Conservation (phyloP, 2,329 filamentous ascomycete genomes). For the Camillea tinctor region DNA sequence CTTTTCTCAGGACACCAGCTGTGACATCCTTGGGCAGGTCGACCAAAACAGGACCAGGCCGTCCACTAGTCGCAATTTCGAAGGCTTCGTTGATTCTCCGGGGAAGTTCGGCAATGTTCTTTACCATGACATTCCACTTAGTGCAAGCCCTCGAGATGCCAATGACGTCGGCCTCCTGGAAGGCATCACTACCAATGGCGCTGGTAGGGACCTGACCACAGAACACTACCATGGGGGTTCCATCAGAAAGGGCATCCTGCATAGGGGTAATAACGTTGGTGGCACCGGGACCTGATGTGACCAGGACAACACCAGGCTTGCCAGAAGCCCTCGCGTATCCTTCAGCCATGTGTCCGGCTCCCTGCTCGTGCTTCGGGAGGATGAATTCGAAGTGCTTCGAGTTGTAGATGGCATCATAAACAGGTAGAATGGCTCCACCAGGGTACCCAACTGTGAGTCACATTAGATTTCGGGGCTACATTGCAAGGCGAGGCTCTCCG, state of each 20-base stretch:
- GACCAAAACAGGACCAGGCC: conserved; percentile 91
- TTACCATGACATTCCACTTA: conserved; percentile 99
- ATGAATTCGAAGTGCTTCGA: conserved; percentile 96
- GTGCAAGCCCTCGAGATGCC: conserved; percentile 94
- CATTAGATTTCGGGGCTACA: conserved; percentile 6
- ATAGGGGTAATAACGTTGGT: conserved; percentile 97
- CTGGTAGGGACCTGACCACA: conserved; percentile 87
- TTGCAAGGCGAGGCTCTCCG: conserved; percentile 4
- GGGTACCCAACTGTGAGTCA: conserved; percentile 72
- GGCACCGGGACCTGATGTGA: conserved; percentile 93
- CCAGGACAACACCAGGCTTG: conserved; percentile 91
- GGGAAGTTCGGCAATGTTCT: conserved; percentile 89
- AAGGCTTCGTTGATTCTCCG: conserved; percentile 96
- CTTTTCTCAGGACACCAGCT: conserved; percentile 74
- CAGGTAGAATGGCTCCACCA: conserved; percentile 92
- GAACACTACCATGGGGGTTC: conserved; percentile 95
- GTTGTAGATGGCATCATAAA: conserved; percentile 99
- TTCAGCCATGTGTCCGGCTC: conserved; percentile 97
- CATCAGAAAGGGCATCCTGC: conserved; percentile 93
- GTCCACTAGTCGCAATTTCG: conserved; percentile 92
- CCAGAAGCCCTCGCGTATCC: conserved; percentile 93
- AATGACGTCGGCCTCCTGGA: conserved; percentile 93
- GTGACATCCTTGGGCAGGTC: conserved; percentile 97
- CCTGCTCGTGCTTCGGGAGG: conserved; percentile 93
- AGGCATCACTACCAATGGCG: conserved; percentile 91